A percentile compares a stretch with the other conserved stretches of the same genome.
Evolutionary conservation across 2,329 filamentous ascomycete species (phyloP).

Genomic region (Exophiala aquamarina): DNA sequence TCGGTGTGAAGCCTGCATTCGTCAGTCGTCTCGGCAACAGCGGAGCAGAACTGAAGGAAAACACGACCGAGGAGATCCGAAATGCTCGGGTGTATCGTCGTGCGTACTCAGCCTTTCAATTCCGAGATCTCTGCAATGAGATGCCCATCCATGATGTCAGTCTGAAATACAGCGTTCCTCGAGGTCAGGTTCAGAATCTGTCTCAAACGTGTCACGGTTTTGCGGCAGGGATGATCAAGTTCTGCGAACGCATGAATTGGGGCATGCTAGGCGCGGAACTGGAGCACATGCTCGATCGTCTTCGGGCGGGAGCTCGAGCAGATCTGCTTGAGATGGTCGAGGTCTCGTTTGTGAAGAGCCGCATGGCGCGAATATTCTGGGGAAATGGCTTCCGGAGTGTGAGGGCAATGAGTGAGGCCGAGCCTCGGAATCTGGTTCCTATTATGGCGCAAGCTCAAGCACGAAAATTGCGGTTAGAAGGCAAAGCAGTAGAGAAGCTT

Average conservation of each 20-base stretch:
- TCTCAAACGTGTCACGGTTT: conserved; percentile 76
- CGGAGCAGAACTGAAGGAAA: conserved; percentile 60
- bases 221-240: conserved; percentile 75
- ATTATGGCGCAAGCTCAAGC: conserved; percentile 63
- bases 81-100: conserved; percentile 65
- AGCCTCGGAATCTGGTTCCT: conserved; percentile 66
- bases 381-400: conserved; percentile 73
- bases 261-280: conserved; percentile 68
- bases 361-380: conserved; percentile 72
- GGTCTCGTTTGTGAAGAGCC: conserved; percentile 74
- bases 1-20: conserved; percentile 67
- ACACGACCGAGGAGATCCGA: conserved; percentile 60
- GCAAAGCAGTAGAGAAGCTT: conserved; percentile 59
- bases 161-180: conserved; percentile 67
- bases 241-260: conserved; percentile 67
- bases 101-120: conserved; percentile 73
- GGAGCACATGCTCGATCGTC: conserved; percentile 72
- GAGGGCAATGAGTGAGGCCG: conserved; percentile 67
- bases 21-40: conserved; percentile 68
- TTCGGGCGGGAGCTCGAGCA: conserved; percentile 69
- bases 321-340: conserved; percentile 70
- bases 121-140: conserved; percentile 78
- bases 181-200: conserved; percentile 70
- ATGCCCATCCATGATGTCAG: conserved; percentile 69
- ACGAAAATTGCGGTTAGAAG: conserved; percentile 51